Percentiles rank a stretch among this genome's conserved stretches.
phyloP scores from a whole-genome alignment of 176 grass and related monocot species.

The Raddia guianensis region DNA sequence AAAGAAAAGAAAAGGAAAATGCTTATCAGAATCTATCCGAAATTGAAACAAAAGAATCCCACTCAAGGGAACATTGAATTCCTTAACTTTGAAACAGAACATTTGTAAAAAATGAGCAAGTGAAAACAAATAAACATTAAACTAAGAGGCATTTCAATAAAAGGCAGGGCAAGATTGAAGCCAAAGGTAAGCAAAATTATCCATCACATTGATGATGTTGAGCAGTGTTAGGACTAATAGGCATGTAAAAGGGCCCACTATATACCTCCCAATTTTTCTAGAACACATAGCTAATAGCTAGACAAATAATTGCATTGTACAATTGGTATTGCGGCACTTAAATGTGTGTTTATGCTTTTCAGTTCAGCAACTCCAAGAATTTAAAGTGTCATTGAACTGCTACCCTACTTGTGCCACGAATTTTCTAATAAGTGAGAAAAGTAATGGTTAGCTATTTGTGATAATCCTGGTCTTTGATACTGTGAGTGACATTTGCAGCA shows the following conservation, averaged over 20 bases:
- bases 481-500: background rate
- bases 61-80: constrained; percentile 36
- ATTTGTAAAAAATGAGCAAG: constrained; percentile 40
- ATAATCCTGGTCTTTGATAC: constrained; percentile 16
- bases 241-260: constrained; percentile 56
- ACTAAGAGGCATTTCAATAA: constrained; percentile 74
- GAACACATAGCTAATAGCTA: constrained; percentile 45
- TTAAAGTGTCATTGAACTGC: constrained; percentile 9
- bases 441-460: constrained; percentile 18
- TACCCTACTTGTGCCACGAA: constrained; percentile 15
- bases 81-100: constrained; percentile 62
- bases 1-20: constrained; percentile 6
- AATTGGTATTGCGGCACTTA: constrained; percentile 37
- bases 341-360: constrained; percentile 38
- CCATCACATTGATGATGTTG: constrained; percentile 66
- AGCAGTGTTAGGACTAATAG: constrained; percentile 43
- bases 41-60: constrained; percentile 42
- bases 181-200: constrained; percentile 54
- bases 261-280: constrained; percentile 46
- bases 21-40: constrained; percentile 40
- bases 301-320: constrained; percentile 25
- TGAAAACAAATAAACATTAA: constrained; percentile 74
- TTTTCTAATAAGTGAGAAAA: constrained; percentile 25
- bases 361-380: background rate
- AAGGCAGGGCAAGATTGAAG: constrained; percentile 70